A percentile compares a stretch with the other conserved stretches of the same genome.
These are phyloP conservation scores for Capsicum rhomboideum DNA, from an alignment of 257 asterid genomes.

Conservation along the genomic window DNA sequence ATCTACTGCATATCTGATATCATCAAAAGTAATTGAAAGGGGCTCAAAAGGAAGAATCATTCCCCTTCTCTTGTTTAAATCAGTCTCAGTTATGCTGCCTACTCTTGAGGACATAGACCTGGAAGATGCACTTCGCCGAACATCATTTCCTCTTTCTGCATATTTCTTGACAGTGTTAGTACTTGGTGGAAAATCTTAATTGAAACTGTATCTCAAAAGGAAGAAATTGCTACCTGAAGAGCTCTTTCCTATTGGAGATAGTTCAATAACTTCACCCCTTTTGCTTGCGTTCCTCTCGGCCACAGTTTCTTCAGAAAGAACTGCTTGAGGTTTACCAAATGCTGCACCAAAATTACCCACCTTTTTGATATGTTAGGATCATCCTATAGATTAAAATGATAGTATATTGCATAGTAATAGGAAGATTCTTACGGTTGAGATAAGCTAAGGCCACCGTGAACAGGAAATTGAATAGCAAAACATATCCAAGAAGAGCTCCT, in stretches of 20 bases:
- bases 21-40: conserved; percentile 64
- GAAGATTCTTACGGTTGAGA: conserved; percentile 50
- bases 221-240: background rate
- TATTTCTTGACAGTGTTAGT: background rate
- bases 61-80: conserved; percentile 49
- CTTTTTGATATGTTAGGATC: background rate
- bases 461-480: conserved; percentile 46
- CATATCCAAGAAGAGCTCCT: conserved; percentile 51
- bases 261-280: conserved; percentile 23
- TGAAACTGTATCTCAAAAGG: background rate
- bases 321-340: conserved; percentile 60
- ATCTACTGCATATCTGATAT: conserved; percentile 61
- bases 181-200: background rate
- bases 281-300: conserved; percentile 40
- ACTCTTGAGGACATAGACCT: conserved; percentile 38
- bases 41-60: conserved; percentile 84
- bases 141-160: conserved; percentile 28
- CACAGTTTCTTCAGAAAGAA: conserved; percentile 31
- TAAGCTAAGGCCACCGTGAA: conserved; percentile 47
- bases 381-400: background rate
- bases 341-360: conserved; percentile 35
- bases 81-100: conserved; percentile 24
- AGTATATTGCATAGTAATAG: background rate
- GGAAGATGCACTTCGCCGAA: conserved; percentile 28
- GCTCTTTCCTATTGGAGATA: conserved; percentile 9